Evolutionary conservation across 768 basidiomycete genomes (phyloP).

Genomic region (Holtermannia corniformis): DNA sequence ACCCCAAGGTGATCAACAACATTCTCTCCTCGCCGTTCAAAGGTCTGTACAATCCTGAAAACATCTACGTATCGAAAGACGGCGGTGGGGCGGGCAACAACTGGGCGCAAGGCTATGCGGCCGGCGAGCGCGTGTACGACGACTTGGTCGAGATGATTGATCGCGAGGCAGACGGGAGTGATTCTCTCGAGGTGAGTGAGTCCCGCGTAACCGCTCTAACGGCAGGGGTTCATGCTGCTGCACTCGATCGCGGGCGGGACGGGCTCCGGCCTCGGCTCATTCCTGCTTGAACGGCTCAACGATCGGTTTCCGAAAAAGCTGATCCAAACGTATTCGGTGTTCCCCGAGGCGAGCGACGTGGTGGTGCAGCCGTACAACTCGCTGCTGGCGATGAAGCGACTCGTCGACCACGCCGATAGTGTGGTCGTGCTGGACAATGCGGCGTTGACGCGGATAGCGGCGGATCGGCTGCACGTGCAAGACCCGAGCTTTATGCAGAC

Average conservation of each 20-base stretch:
- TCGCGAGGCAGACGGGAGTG: conserved; percentile 93
- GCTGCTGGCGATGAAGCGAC: conserved; percentile 77
- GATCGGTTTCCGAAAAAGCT: conserved; percentile 99
- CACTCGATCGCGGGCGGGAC: conserved; percentile 99
- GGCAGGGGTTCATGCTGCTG: conserved; percentile 94
- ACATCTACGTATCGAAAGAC: conserved; percentile 90
- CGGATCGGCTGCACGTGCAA: conserved; percentile 78
- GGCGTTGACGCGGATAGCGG: conserved; percentile 82
- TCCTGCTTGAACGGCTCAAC: conserved; percentile 86
- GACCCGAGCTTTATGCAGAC: conserved; percentile 45
- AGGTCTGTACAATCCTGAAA: conserved; percentile 90
- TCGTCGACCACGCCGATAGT: conserved; percentile 92
- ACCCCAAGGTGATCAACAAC: conserved; percentile 78
- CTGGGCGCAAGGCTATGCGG: conserved; percentile 90
- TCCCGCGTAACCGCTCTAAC: neutral
- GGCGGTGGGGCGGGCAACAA: conserved; percentile 99
- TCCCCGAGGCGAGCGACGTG: conserved; percentile 84
- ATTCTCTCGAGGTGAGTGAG: conserved; percentile 73
- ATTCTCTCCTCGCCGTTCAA: conserved; percentile 82
- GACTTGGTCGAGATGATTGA: conserved; percentile 99
- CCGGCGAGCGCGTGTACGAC: conserved; percentile 84
- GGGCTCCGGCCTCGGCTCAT: conserved; percentile 96
- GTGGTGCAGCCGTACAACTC: conserved; percentile 99
- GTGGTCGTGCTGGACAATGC: conserved; percentile 97
- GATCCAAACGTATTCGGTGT: conserved; percentile 98